Conservation (phyloP, 2,329 filamentous ascomycete genomes). For the Chaetoscypha palmicola region DNA sequence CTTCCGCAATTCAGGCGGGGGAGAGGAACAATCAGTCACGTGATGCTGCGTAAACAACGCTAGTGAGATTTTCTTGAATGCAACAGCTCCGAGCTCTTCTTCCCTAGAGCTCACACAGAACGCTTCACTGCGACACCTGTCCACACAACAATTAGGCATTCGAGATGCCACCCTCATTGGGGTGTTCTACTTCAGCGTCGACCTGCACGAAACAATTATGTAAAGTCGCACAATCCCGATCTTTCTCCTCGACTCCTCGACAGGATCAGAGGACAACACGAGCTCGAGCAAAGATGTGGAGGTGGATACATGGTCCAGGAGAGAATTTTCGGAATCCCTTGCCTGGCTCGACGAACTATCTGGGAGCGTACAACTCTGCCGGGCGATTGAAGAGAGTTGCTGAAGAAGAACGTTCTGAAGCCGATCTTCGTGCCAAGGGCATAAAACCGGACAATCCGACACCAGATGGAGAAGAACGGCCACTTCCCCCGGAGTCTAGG, state of each 20-base stretch:
- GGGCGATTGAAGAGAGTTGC: conserved; percentile 26
- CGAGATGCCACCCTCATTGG: conserved; percentile 27
- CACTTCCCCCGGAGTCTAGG: conserved; percentile 15
- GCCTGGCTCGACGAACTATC: conserved; percentile 28
- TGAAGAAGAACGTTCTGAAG: conserved; percentile 2
- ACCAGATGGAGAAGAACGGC: background rate
- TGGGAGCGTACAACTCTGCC: conserved; percentile 26
- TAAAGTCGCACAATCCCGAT: conserved; percentile 19
- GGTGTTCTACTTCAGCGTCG: conserved; percentile 18
- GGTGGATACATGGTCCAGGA: conserved; percentile 28
- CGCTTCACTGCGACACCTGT: conserved; percentile 13
- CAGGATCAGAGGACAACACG: conserved; percentile 23
- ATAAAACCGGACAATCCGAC: background rate
- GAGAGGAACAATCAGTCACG: too few species aligned
- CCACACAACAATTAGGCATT: conserved; percentile 9
- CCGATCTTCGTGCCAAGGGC: background rate
- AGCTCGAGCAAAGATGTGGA: conserved; percentile 25
- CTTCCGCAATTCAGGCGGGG: too few species aligned
- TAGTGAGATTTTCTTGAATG: conserved; percentile 4
- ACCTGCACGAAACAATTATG: conserved; percentile 22
- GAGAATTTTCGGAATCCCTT: conserved; percentile 25
- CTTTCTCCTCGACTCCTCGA: conserved; percentile 29
- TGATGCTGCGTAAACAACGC: background rate
- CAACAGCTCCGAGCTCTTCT: background rate
- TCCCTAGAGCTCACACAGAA: conserved; percentile 7